These are phyloP conservation scores for Microbotryomycetes sp. DNA, from an alignment of 1,284 basidiomycete species.

Conservation along the genomic window DNA sequence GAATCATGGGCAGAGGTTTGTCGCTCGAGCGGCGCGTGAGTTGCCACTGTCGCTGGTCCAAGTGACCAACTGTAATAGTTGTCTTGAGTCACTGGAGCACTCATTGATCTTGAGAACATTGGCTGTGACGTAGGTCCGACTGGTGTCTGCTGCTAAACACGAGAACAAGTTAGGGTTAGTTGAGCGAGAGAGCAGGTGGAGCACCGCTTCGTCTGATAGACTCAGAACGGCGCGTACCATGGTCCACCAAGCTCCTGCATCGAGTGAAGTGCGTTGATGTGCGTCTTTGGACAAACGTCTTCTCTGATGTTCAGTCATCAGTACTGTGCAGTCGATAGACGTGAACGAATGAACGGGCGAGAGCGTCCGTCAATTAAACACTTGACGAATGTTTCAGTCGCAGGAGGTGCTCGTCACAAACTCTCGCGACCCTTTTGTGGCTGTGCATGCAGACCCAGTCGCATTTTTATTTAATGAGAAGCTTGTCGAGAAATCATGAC, in stretches of 20 bases:
- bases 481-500: background rate
- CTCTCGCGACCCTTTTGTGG: background rate
- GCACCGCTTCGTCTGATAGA: background rate
- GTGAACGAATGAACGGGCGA: background rate
- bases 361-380: background rate
- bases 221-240: background rate
- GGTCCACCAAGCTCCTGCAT: constrained; percentile 1
- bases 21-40: background rate
- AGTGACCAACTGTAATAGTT: background rate
- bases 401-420: background rate
- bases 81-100: background rate
- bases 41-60: background rate
- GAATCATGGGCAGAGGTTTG: background rate
- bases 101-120: background rate
- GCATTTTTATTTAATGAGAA: background rate
- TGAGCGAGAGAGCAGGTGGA: background rate
- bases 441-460: background rate
- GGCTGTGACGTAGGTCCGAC: background rate
- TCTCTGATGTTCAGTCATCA: background rate
- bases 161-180: background rate
- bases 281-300: background rate
- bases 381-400: background rate
- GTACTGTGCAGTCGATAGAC: background rate
- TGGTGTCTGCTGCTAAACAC: background rate
- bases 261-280: background rate